Base-by-base conservation (phyloP, 2,329 filamentous ascomycete genomes). In the Colletotrichum navitas region DNA sequence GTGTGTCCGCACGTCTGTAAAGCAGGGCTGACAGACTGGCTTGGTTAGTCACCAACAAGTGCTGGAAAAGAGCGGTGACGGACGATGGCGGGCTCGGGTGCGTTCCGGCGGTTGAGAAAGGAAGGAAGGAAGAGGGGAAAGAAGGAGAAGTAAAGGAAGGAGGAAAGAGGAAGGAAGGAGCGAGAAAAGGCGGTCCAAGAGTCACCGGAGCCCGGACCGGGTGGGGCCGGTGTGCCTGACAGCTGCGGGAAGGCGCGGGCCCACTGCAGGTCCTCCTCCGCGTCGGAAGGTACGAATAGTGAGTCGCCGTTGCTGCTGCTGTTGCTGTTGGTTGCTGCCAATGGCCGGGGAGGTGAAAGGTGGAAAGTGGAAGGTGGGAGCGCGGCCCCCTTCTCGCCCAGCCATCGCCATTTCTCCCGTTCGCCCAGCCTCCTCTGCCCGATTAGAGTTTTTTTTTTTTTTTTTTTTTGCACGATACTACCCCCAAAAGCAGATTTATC, bases 351-450 rank as follows among this genome's bases (percentile, higher is more conserved):
- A 24, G n/a, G 41, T 29, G 39, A 6, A 24, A 14, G 4, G 24
- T 21, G 8, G 18, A 47, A n/a, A 5, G 24, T 6, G 49, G 49
- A 29, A 29, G 29, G 29, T 29, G 29, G 29, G 56, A 29, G 16
- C 49, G 41, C 29, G n/a, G 10, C 24, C 18, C 8, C n/a, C 11
- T 47, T 21, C 29, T 24, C 21, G 29, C 63, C 67, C 67, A 70
- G 67, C 67, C 67, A 70, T 70, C 62, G 67, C 18, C 55, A 70
- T 70, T 70, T 70, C n/a, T 11, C 39, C 21, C 16, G 34, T 21
- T 69, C 43, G 39, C 54, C 67, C 67, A 69, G 55, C 62, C 67
- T 55, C 62, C 62, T 5, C 36, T 14, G 16, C 41, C 2, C 24
- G 14, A 51, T 26, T 26, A 32, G 26, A 14, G 12, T 14, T 51